Evolutionary conservation across 169 alveolate species (phyloP).

Genomic region (Eimeria brunetti): DNA sequence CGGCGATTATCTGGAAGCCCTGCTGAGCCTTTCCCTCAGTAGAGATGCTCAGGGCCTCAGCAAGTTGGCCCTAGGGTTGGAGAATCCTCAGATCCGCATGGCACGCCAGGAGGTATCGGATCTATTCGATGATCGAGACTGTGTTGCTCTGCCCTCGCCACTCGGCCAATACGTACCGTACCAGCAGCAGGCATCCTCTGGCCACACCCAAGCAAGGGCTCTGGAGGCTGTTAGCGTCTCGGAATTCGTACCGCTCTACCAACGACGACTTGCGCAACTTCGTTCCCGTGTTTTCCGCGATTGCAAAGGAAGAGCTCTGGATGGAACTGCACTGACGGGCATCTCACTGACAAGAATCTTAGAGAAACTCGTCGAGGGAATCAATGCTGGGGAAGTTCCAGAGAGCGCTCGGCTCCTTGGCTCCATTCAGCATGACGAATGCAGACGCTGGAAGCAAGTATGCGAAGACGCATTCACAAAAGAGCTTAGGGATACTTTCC

Average conservation of each 20-base stretch:
- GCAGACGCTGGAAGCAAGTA: conserved; percentile 68
- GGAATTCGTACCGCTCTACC: conserved; percentile 69
- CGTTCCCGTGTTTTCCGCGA: conserved; percentile 65
- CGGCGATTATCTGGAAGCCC: conserved; percentile 77
- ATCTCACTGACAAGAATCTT: conserved; percentile 49
- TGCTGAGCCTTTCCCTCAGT: conserved; percentile 23
- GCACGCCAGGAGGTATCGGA: conserved; percentile 73
- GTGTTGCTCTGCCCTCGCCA: conserved; percentile 72
- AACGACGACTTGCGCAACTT: conserved; percentile 73
- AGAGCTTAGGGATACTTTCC: conserved; percentile 74
- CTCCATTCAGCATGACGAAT: conserved; percentile 71
- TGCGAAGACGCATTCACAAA: conserved; percentile 74
- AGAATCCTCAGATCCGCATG: conserved; percentile 74
- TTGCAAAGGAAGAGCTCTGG: conserved; percentile 68
- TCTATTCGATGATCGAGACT: conserved; percentile 71
- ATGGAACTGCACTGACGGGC: conserved; percentile 65
- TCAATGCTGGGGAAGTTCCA: conserved; percentile 77
- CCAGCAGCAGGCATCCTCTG: conserved; percentile 33
- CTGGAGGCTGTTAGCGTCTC: conserved; percentile 75
- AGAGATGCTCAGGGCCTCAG: conserved; percentile 13
- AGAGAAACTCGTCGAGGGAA: conserved; percentile 72
- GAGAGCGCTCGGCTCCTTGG: conserved; percentile 68
- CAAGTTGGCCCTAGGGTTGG: conserved; percentile 60
- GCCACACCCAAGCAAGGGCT: conserved; percentile 58
- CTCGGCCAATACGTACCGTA: conserved; percentile 47